phyloP scores from a whole-genome alignment of 1,139 yeast species.

The Debaryomyces nepalensis region DNA sequence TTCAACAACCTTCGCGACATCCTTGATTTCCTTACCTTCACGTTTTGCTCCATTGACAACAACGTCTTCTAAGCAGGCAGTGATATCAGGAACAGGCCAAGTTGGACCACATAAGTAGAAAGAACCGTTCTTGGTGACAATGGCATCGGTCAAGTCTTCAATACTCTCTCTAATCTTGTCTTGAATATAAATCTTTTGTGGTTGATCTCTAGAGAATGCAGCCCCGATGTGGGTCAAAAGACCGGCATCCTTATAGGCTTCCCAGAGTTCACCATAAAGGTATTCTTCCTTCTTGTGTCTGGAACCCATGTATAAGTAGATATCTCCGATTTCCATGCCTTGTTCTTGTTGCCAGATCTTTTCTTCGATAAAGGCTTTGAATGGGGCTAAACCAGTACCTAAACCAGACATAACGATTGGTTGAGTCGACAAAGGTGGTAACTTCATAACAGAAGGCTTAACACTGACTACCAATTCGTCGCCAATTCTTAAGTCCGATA shows the following conservation, averaged over 20 bases:
- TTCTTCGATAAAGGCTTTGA: constrained; percentile 96
- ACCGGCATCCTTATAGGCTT: constrained; percentile 92
- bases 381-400: constrained; percentile 98
- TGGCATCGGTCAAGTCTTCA: constrained; percentile 75
- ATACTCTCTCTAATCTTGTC: constrained; percentile 85
- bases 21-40: constrained; percentile 66
- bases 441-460: constrained; percentile 96
- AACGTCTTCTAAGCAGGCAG: constrained; percentile 87
- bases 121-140: constrained; percentile 78
- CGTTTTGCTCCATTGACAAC: constrained; percentile 70
- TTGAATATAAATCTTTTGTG: constrained; percentile 92
- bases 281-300: constrained; percentile 97
- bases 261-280: constrained; percentile 96
- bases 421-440: constrained; percentile 83
- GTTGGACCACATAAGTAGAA: constrained; percentile 99
- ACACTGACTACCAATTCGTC: constrained; percentile 91
- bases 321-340: constrained; percentile 88
- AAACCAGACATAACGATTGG: constrained; percentile 97
- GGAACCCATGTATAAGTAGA: constrained; percentile 88
- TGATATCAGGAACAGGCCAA: constrained; percentile 98
- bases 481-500: constrained; percentile 79
- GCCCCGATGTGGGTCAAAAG: constrained; percentile 95
- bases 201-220: constrained; percentile 97
- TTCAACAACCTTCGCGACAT: constrained; percentile 81
- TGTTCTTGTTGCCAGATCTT: constrained; percentile 91